phyloP scores from a whole-genome alignment of 176 grass and related monocot genomes.

The Aechmea fasciata region DNA sequence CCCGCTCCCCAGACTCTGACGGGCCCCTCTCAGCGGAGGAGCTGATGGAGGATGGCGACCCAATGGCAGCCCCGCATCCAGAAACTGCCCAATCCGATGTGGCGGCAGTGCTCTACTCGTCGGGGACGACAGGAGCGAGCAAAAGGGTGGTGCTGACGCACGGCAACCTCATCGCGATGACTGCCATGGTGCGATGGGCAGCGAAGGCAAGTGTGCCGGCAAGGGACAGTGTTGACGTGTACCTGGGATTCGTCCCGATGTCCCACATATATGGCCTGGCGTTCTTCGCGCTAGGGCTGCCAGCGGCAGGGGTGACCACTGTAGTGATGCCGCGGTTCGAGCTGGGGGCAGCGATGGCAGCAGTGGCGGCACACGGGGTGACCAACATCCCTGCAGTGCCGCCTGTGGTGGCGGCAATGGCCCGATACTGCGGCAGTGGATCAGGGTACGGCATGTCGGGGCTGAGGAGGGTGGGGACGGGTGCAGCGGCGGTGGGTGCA shows the following conservation, averaged over 20 bases:
- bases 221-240: not conserved
- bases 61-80: not conserved
- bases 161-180: constrained; percentile 19
- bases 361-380: not conserved
- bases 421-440: not conserved
- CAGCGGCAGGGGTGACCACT: not conserved
- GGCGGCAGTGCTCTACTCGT: constrained; percentile 28
- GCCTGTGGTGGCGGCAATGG: not conserved
- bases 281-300: constrained; percentile 17
- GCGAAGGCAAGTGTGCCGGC: constrained; percentile 1
- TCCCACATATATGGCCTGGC: constrained; percentile 16
- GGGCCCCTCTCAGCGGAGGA: constrained; percentile 32
- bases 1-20: constrained; percentile 9
- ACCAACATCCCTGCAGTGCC: no score
- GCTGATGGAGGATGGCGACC: constrained; percentile 44
- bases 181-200: not conserved
- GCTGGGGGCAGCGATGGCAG: not conserved
- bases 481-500: not conserved
- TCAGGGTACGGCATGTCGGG: constrained; percentile 6
- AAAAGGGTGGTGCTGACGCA: constrained; percentile 32
- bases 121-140: constrained; percentile 25
- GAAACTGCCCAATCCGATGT: constrained; percentile 15
- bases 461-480: constrained; percentile 9
- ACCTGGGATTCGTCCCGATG: constrained; percentile 16
- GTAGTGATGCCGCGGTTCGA: constrained; percentile 18